Base-by-base conservation (phyloP, 2,329 filamentous ascomycete genomes). In the Cladosporium phlei region DNA sequence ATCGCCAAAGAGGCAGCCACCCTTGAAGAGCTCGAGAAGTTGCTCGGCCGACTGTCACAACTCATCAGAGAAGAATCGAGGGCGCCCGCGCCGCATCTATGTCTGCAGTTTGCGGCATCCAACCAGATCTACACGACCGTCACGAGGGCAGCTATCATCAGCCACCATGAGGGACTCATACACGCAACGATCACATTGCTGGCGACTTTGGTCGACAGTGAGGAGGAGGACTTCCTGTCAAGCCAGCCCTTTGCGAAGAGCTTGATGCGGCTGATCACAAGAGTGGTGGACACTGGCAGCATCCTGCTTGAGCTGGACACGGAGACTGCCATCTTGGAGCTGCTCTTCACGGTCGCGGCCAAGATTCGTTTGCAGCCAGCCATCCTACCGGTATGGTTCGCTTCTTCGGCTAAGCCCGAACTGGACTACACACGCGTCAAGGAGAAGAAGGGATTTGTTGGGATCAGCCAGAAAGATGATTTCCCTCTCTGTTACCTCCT, bases 401-500 rank as follows among this genome's bases (percentile, higher is more conserved):
- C 85, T 54, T 79, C 68, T 2, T 61, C 62, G 2, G 59, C 56
- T 1, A 56, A 55, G 32, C 54, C 58, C 16, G 59, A 60, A 35
- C 48, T 53, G 33, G 66, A 68, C 16, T 66, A 69, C 28, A 61
- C 63, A 38, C 45, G 68, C 50, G 50, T 71, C 65, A 57, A 75
- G 27, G 73, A 75, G 46, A 76, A 78, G 51, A 77, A 85, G 43
- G 82, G 80, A 53, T 95, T 95, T 64, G 86, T 86, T 1, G 90
- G 89, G 3, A 80, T 85, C 39, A 93, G 87, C 5, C 86, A 94
- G 61, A 76, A 89, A 64, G 86, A 89, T 55, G 91, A 97, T 61
- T 98, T 98, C 55, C 93, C 93, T 0, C 70, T 98, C 1, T 97
- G 96, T 69, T 97, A 97, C 64, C 79, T 97, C 30, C 74, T 98